A percentile compares a stretch with the other conserved stretches of the same genome.
phyloP scores from a whole-genome alignment of 2,329 filamentous ascomycete species.

The Aspergillus candidus region DNA sequence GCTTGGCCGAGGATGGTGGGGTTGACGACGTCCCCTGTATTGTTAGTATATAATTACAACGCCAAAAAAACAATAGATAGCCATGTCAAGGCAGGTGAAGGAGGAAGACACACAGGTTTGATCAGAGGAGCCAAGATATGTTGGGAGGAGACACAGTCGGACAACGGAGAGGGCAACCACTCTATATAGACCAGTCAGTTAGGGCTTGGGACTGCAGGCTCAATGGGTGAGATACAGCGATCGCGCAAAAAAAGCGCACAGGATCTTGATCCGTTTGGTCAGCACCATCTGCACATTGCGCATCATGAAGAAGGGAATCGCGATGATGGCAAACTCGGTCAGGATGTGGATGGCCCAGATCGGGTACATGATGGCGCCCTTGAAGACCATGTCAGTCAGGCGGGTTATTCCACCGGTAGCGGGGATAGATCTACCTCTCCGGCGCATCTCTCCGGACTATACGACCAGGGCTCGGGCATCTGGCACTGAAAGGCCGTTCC shows the following conservation, averaged over 20 bases:
- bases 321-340: slow-evolving; percentile 13
- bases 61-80: too few relatives aligned
- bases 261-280: slow-evolving; percentile 16
- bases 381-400: background rate
- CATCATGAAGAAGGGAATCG: slow-evolving; percentile 20
- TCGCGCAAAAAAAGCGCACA: slow-evolving; percentile 15
- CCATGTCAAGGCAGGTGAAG: background rate
- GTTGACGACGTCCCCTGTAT: slow-evolving; percentile 14
- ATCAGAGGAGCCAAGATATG: slow-evolving; percentile 14
- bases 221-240: slow-evolving; percentile 7
- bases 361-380: slow-evolving; percentile 16
- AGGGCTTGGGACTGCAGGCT: background rate
- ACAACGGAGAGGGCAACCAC: slow-evolving; percentile 12
- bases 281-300: slow-evolving; percentile 17
- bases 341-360: slow-evolving; percentile 14
- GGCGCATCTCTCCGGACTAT: slow-evolving; percentile 13
- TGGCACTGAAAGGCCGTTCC: slow-evolving; percentile 20
- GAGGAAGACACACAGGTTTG: slow-evolving; percentile 12
- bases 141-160: slow-evolving; percentile 12
- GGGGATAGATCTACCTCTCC: slow-evolving; percentile 8
- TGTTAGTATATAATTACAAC: background rate
- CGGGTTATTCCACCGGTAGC: background rate
- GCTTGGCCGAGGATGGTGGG: slow-evolving; percentile 15
- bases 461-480: slow-evolving; percentile 15
- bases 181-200: slow-evolving; percentile 1